phyloP scores from a whole-genome alignment of 2,329 filamentous ascomycete genomes.

The Fusarium illudens region DNA sequence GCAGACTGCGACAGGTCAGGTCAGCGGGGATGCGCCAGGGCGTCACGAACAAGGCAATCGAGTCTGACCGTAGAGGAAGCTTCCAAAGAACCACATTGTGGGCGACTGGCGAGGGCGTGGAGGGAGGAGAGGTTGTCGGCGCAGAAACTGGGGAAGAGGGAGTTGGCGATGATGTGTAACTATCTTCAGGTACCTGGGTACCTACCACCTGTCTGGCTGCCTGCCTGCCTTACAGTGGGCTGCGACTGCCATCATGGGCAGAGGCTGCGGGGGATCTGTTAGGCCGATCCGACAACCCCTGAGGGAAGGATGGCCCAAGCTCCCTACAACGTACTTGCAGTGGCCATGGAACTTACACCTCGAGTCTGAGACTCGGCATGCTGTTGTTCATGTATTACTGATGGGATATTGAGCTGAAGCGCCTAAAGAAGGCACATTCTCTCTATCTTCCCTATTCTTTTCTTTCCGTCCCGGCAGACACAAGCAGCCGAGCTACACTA shows the following conservation, averaged over 20 bases:
- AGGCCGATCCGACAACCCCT: constrained; percentile 44
- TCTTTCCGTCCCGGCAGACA: background rate
- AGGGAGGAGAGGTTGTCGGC: background rate
- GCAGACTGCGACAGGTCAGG: constrained; percentile 58
- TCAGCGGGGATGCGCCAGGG: constrained; percentile 16
- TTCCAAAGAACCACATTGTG: constrained; percentile 74
- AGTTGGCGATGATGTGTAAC: constrained; percentile 36
- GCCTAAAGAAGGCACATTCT: background rate
- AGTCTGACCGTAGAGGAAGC: constrained; percentile 70
- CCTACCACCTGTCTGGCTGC: too few species aligned
- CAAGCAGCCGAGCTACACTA: background rate
- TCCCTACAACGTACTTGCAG: too few species aligned
- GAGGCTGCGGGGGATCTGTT: constrained; percentile 43
- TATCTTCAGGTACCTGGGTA: constrained; percentile 19
- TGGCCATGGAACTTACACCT: background rate
- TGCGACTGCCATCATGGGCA: constrained; percentile 19
- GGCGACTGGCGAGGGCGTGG: constrained; percentile 10
- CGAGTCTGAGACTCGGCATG: background rate
- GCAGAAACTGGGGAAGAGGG: constrained; percentile 2
- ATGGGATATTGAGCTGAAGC: background rate
- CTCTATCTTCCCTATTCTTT: background rate
- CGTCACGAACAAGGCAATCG: background rate
- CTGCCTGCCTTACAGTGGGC: background rate
- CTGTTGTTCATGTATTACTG: background rate
- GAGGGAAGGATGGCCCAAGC: background rate